Conservation (phyloP, 768 basidiomycete genomes). For the Clitopilus hobsonii region DNA sequence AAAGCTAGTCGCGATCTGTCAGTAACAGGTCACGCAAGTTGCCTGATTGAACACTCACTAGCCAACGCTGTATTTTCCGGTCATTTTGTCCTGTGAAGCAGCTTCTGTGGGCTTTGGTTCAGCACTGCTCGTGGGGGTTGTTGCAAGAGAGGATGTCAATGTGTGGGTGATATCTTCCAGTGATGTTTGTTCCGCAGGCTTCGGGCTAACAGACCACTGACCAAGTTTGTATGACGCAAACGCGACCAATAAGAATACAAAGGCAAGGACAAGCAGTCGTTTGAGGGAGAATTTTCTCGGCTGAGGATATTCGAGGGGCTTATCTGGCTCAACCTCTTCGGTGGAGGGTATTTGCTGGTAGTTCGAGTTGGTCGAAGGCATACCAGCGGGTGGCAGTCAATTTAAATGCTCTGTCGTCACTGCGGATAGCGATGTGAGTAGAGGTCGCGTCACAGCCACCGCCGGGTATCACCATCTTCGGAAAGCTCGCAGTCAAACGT, state of each 20-base stretch:
- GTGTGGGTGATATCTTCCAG: background rate
- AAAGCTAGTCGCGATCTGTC: slow-evolving; percentile 40
- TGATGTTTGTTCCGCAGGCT: slow-evolving; percentile 1
- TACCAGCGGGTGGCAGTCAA: slow-evolving; percentile 9
- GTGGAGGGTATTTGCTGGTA: slow-evolving; percentile 12
- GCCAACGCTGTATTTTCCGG: slow-evolving; percentile 72
- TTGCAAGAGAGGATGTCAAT: slow-evolving; percentile 3
- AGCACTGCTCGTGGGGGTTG: slow-evolving; percentile 1
- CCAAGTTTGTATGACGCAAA: slow-evolving; percentile 39
- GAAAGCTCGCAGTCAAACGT: background rate
- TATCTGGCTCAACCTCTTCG: slow-evolving; percentile 17
- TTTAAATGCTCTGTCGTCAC: slow-evolving; percentile 1
- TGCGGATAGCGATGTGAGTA: slow-evolving; percentile 1
- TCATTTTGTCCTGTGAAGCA: slow-evolving; percentile 27
- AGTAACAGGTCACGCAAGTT: slow-evolving; percentile 5
- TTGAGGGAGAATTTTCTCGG: slow-evolving; percentile 12
- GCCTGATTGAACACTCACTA: slow-evolving; percentile 48
- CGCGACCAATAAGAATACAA: slow-evolving; percentile 29
- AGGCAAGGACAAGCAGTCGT: slow-evolving; percentile 28
- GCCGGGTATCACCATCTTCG: background rate
- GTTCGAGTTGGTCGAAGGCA: slow-evolving; percentile 12
- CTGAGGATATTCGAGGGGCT: slow-evolving; percentile 17
- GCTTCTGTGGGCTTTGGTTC: slow-evolving; percentile 11
- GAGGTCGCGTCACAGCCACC: background rate
- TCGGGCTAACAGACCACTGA: slow-evolving; percentile 28